A percentile compares a stretch with the other conserved stretches of the same genome.
These are phyloP conservation scores for Phellopilus nigrolimitatus DNA, from an alignment of 1,284 basidiomycete species.

Conservation along the genomic window DNA sequence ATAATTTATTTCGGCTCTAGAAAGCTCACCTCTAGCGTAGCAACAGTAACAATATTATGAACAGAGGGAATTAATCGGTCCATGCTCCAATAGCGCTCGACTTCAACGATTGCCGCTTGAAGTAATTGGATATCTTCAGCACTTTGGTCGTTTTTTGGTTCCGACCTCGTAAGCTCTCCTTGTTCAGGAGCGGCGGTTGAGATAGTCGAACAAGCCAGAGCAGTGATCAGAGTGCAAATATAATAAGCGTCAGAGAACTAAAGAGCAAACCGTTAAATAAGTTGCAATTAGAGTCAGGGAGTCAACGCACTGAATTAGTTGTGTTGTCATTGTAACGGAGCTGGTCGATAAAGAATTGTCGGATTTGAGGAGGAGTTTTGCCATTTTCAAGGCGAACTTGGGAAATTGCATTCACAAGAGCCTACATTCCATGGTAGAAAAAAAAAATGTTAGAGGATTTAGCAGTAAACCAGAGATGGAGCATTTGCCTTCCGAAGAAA, in stretches of 20 bases:
- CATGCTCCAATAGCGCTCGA: slow-evolving; percentile 91
- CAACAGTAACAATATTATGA: slow-evolving; percentile 91
- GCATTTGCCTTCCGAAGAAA: slow-evolving; percentile 82
- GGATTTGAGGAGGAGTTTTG: slow-evolving; percentile 83
- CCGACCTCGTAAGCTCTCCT: slow-evolving; percentile 66
- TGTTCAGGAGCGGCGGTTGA: slow-evolving; percentile 71
- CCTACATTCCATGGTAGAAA: slow-evolving; percentile 36
- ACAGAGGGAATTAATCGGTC: slow-evolving; percentile 93
- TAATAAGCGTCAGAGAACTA: slow-evolving; percentile 92
- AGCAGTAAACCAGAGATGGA: slow-evolving; percentile 6
- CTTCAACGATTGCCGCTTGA: slow-evolving; percentile 69
- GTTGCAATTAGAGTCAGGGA: not conserved
- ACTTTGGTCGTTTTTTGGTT: slow-evolving; percentile 59
- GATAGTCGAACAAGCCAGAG: slow-evolving; percentile 74
- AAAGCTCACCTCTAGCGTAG: slow-evolving; percentile 78
- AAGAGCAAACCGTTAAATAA: slow-evolving; percentile 8
- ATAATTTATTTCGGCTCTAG: slow-evolving; percentile 2
- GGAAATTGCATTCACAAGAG: slow-evolving; percentile 77
- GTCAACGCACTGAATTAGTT: slow-evolving; percentile 67
- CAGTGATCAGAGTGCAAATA: slow-evolving; percentile 82
- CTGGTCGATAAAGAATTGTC: slow-evolving; percentile 87
- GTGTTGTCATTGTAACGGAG: slow-evolving; percentile 95
- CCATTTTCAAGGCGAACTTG: slow-evolving; percentile 83
- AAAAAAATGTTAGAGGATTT: not conserved
- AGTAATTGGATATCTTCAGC: slow-evolving; percentile 63